Conservation (phyloP, 768 basidiomycete genomes). For the Grammothele lineata region DNA sequence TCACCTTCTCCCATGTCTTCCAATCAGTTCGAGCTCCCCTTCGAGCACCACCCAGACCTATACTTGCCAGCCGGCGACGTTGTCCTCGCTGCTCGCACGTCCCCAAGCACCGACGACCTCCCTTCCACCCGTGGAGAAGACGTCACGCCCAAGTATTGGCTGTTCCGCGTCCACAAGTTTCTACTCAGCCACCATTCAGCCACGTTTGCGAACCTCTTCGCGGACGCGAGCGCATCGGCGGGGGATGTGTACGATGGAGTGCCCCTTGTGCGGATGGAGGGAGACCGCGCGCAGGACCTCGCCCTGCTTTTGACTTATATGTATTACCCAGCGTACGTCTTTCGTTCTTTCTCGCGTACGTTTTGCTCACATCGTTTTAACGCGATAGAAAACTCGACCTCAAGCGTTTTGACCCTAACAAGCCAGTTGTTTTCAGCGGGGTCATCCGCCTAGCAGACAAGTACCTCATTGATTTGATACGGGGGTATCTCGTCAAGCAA, state of each 20-base stretch:
- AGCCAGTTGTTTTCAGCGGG: constrained; percentile 5
- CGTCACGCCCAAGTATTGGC: background rate
- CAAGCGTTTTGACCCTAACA: constrained; percentile 12
- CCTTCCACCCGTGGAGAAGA: background rate
- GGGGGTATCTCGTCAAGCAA: constrained; percentile 17
- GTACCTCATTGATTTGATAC: constrained; percentile 24
- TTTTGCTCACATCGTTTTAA: too few relatives aligned
- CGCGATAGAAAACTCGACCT: constrained; percentile 5
- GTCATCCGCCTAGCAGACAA: constrained; percentile 23
- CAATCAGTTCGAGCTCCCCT: too few relatives aligned
- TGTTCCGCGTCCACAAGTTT: constrained; percentile 11
- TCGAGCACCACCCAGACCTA: constrained; percentile 10
- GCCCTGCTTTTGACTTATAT: background rate
- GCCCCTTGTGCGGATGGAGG: background rate
- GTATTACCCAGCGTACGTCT: constrained; percentile 3
- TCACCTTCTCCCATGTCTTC: too few relatives aligned
- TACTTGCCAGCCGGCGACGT: constrained; percentile 21
- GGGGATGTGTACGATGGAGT: constrained; percentile 8
- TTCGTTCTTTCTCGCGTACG: constrained; percentile 1
- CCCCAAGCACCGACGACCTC: too few relatives aligned
- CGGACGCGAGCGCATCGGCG: background rate
- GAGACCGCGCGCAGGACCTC: constrained; percentile 8
- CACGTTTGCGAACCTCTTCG: constrained; percentile 9
- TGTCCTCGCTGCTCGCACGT: constrained; percentile 10
- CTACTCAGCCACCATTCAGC: constrained; percentile 8